A percentile compares a stretch with the other conserved stretches of the same genome.
phyloP scores from a whole-genome alignment of 1,284 basidiomycete genomes.

The Lentinula novae-zelandiae region DNA sequence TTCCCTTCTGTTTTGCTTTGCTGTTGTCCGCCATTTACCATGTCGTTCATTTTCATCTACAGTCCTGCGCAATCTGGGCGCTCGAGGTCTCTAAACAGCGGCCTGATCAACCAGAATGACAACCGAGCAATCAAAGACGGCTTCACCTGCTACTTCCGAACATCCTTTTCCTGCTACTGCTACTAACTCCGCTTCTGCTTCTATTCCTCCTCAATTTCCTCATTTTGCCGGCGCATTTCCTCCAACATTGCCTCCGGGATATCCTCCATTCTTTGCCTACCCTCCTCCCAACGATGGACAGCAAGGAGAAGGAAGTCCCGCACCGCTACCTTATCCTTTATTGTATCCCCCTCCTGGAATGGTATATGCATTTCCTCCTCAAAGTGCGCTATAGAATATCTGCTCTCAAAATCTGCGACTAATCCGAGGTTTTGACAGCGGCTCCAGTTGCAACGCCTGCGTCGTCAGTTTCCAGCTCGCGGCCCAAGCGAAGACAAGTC shows the following conservation, averaged over 20 bases:
- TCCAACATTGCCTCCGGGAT: constrained; percentile 13
- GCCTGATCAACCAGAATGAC: constrained; percentile 7
- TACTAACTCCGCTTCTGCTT: constrained; percentile 3
- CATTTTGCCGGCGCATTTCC: constrained; percentile 16
- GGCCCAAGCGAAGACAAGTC: constrained; percentile 78
- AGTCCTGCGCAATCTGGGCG: neutral
- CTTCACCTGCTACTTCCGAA: constrained; percentile 5
- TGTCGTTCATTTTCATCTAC: neutral
- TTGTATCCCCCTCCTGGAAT: constrained; percentile 14
- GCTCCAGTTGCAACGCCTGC: constrained; percentile 26
- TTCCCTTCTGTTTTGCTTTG: neutral
- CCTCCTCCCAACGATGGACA: constrained; percentile 13
- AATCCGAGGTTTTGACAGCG: neutral
- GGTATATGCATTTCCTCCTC: constrained; percentile 14
- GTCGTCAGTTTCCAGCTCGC: constrained; percentile 19
- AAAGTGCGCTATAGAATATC: constrained; percentile 10
- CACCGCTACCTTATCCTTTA: constrained; percentile 11
- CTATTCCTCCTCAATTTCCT: constrained; percentile 5
- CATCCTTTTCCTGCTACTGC: constrained; percentile 7
- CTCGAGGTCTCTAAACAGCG: neutral
- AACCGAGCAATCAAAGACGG: constrained; percentile 13
- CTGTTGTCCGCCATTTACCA: neutral
- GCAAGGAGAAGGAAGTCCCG: constrained; percentile 8
- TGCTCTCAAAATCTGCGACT: neutral
- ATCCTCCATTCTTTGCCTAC: constrained; percentile 13